Evolutionary conservation across 2,329 filamentous ascomycete species (phyloP), one percentile per base, ranked within the genome.

Genomic region (Exserohilum rostratum): DNA sequence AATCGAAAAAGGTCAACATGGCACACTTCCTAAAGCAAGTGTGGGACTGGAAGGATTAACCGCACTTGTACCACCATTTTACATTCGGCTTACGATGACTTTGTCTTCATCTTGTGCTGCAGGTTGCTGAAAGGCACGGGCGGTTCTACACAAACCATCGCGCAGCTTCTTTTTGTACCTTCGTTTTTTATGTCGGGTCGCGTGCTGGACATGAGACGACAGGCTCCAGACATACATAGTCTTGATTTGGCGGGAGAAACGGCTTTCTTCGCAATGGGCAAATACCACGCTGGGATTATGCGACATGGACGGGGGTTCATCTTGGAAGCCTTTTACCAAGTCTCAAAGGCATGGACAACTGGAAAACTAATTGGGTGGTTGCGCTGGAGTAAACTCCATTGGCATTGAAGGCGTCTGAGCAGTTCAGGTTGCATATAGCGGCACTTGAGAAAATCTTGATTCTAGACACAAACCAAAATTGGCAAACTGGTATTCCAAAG

Each of bases 1-100:
- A 89, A 69, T 83, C 86, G 50, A 98, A 97, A 82, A 91, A 95
- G 66, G 95, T 99, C 74, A 98, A 98, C 77, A 98, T 99, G 93
- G 87, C 87, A 62, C 90, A 92, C 69, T 99, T 97, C 77, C 84
- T 99, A 55, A 87, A 88, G 57, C 92, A 95, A 67, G 95, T 99
- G 38, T 99, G 95, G 95, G 95, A 93, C 55, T 99, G 95, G 95
- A 88, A 95, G 61, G 87, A 91, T 60, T 87, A 74, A 65, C 46
- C 7, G 12, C 35, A 12, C 34, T 30, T 47, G 47, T 29, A 27
- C 31, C 33, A 43, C 29, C 39, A 46, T 34, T 43, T 46, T 44
- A 22, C 27, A 34, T 34, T 34, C 40, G 34, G 42, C 34, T 25
- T 20, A 35, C 35, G 17, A 31, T 29, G 12, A 30, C 6, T 38